Base-by-base conservation (phyloP, 768 basidiomycete genomes). In the Cystofilobasidium macerans region DNA sequence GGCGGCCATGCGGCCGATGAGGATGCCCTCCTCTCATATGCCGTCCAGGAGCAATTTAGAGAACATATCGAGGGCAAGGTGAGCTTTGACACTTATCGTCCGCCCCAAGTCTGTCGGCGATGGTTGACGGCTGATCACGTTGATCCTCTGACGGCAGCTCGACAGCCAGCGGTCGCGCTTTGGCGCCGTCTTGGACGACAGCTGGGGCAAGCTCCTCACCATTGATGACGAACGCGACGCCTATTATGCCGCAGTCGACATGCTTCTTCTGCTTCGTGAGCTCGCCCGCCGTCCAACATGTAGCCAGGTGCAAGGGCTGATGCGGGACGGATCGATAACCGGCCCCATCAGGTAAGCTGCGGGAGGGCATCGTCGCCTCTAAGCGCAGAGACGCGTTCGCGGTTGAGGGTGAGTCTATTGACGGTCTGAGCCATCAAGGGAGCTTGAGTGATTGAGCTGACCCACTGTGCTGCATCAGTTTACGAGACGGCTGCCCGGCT, bases 211-310 rank as follows among this genome's bases (percentile, higher is more conserved):
- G 30, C 2, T 54, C 51, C 3, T 54, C 28, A 9, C 28, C 6
- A 28, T 54, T 6, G 26, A 14, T 9, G 30, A 33, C 40, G 65
- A 67, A 13, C 61, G 54, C 40, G 48, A 67, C n/a, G 26, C 42
- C 51, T 67, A 42, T 48, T 67, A 61, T 42, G 32, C 57, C 9
- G 3, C 62, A 14, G 43, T 47, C 26, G 65, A 67, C 45, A 47
- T 67, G 53, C 60, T 67, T 8, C 60, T 67, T 14, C 38, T 67
- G 18, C 56, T 61, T 28, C 65, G 65, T 65, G 32, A 59, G 57
- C 22, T 38, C 26, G 32, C 14, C 36, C 40, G 7, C 8, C 13
- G 7, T 51, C 7, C 48, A 3, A 6, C 48, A 26, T 13, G 11
- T 3, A 51, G 12, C 24, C 4, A 38, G 14, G 36, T 38, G 36